phyloP scores from a whole-genome alignment of 2,329 filamentous ascomycete genomes.

The Hypoxylon sp. region DNA sequence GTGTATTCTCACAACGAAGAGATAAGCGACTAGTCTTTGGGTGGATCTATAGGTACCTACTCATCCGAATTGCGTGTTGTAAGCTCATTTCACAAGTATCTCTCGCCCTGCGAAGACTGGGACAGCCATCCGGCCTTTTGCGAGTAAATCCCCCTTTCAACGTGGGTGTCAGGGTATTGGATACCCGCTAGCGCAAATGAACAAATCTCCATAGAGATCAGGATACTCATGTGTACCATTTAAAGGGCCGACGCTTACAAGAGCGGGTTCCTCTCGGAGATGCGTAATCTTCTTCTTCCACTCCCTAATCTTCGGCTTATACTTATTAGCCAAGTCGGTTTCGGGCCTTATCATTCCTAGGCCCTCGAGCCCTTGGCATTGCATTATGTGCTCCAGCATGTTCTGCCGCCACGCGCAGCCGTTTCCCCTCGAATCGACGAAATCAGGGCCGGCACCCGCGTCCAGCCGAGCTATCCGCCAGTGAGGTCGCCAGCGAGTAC shows the following conservation, averaged over 20 bases:
- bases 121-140: too few species aligned
- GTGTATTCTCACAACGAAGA: too few species aligned
- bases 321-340: slow-evolving; percentile 11
- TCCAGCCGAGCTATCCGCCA: slow-evolving; percentile 20
- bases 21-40: too few species aligned
- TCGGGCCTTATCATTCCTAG: slow-evolving; percentile 30
- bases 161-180: too few species aligned
- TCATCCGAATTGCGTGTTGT: too few species aligned
- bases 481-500: slow-evolving; percentile 16
- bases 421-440: not conserved
- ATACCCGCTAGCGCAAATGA: too few species aligned
- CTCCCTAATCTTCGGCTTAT: slow-evolving; percentile 27
- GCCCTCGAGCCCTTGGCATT: slow-evolving; percentile 40
- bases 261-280: slow-evolving; percentile 22
- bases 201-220: slow-evolving; percentile 34
- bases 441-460: slow-evolving; percentile 19
- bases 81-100: too few species aligned
- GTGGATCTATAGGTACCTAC: too few species aligned
- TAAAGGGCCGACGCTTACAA: slow-evolving; percentile 4
- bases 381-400: slow-evolving; percentile 32
- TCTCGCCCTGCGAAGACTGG: too few species aligned
- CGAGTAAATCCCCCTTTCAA: too few species aligned
- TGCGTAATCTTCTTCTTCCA: slow-evolving; percentile 35
- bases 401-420: slow-evolving; percentile 14
- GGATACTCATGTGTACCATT: slow-evolving; percentile 39